Conservation (phyloP, 306 rosid species). For the Castanopsis chinensis region DNA sequence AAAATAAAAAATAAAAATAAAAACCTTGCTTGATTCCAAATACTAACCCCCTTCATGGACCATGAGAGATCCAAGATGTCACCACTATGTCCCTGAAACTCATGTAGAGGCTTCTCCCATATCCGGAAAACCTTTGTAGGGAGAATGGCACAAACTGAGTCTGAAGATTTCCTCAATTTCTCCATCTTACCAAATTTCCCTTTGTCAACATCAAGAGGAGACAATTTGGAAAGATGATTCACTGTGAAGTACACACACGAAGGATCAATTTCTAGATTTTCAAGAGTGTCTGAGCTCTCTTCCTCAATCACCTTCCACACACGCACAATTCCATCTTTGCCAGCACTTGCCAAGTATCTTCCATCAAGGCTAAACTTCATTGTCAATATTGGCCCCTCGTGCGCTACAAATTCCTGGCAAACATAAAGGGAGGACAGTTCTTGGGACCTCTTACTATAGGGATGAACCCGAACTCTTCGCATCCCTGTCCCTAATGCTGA, state of each 20-base stretch:
- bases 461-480: conserved; percentile 58
- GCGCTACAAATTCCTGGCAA: conserved; percentile 73
- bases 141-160: conserved; percentile 67
- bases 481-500: conserved; percentile 31
- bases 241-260: conserved; percentile 63
- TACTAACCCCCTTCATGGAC: conserved; percentile 79
- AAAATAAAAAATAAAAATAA: conserved; percentile 5
- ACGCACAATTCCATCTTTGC: conserved; percentile 73
- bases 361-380: conserved; percentile 93
- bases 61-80: conserved; percentile 86
- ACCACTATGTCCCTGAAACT: conserved; percentile 63
- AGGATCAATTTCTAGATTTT: conserved; percentile 50
- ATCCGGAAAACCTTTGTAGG: conserved; percentile 71
- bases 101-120: conserved; percentile 67
- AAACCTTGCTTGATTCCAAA: conserved; percentile 15
- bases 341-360: conserved; percentile 74
- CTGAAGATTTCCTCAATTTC: conserved; percentile 48
- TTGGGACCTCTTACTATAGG: conserved; percentile 51
- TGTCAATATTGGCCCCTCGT: conserved; percentile 66
- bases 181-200: conserved; percentile 38
- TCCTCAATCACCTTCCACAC: conserved; percentile 78
- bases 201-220: conserved; percentile 44
- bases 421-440: conserved; percentile 71
- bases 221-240: conserved; percentile 47
- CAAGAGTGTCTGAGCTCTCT: conserved; percentile 44